phyloP scores from a whole-genome alignment of 2,329 filamentous ascomycete genomes.

The Hymenoscyphus fructigenus region DNA sequence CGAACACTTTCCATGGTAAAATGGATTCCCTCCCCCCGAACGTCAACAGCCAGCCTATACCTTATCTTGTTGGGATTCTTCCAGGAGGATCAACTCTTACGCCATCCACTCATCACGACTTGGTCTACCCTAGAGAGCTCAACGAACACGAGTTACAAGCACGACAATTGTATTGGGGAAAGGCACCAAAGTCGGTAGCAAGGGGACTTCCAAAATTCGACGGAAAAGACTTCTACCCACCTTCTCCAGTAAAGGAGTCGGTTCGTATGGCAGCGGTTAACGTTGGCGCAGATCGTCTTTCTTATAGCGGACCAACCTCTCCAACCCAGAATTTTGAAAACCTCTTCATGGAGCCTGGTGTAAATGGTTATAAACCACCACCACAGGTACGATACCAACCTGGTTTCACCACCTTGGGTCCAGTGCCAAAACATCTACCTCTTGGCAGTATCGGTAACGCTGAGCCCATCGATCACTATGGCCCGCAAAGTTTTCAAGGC shows the following conservation, averaged over 20 bases:
- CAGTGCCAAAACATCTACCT: not conserved
- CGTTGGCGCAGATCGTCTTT: not conserved
- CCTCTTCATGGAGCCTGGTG: conserved; percentile 20
- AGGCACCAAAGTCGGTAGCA: conserved; percentile 50
- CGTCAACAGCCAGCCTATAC: conserved; percentile 29
- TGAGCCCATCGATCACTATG: not conserved
- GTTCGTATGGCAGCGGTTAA: conserved; percentile 4
- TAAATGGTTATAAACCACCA: conserved; percentile 14
- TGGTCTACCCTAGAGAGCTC: conserved; percentile 55
- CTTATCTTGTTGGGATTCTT: conserved; percentile 56
- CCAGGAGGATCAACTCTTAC: conserved; percentile 46
- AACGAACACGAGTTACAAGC: conserved; percentile 59
- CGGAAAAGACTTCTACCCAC: conserved; percentile 62
- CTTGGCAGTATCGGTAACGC: not conserved
- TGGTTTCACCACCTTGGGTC: not conserved
- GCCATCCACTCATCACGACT: conserved; percentile 46
- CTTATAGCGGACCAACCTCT: not conserved
- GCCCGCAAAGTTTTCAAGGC: not conserved
- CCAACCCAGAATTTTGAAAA: conserved; percentile 13
- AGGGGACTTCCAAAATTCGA: conserved; percentile 61
- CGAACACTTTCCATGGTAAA: conserved; percentile 23
- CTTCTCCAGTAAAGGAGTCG: conserved; percentile 49
- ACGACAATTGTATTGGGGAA: conserved; percentile 61
- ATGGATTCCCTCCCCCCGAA: conserved; percentile 4
- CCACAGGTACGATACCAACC: conserved; percentile 3